A percentile compares a stretch with the other conserved stretches of the same genome.
Evolutionary conservation across 257 asterid genomes (phyloP).

Genomic region (Solanum dulcamara): DNA sequence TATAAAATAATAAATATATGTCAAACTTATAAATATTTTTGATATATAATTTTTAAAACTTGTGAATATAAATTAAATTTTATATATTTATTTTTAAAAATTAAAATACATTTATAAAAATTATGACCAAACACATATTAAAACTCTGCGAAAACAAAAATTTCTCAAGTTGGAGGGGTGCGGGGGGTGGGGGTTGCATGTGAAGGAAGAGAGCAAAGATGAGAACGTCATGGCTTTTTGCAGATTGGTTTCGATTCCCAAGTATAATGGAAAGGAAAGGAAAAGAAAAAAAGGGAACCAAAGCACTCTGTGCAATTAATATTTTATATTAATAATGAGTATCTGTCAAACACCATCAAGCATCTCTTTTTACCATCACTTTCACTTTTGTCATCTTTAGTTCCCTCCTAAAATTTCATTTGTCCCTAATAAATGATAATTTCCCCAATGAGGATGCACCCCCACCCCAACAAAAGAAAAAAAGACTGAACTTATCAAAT

Average conservation of each 20-base stretch:
- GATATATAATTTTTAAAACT: too few species aligned
- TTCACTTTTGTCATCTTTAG: background rate
- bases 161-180: too few species aligned
- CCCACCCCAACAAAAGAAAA: background rate
- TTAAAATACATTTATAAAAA: too few species aligned
- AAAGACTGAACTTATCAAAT: background rate
- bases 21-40: too few species aligned
- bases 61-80: too few species aligned
- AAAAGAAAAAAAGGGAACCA: background rate
- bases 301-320: background rate
- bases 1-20: too few species aligned
- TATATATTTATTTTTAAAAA: too few species aligned
- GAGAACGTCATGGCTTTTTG: background rate
- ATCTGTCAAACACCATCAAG: background rate
- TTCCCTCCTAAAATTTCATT: background rate
- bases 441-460: background rate
- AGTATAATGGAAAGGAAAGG: background rate
- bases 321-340: background rate
- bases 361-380: background rate
- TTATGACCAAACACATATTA: too few species aligned
- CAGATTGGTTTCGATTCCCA: background rate
- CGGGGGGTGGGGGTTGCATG: background rate
- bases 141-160: too few species aligned
- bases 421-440: background rate
- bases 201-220: background rate